These are phyloP conservation scores for Persicaria tinctoria DNA, from an alignment of 148 eudicot genomes.

Conservation along the genomic window DNA sequence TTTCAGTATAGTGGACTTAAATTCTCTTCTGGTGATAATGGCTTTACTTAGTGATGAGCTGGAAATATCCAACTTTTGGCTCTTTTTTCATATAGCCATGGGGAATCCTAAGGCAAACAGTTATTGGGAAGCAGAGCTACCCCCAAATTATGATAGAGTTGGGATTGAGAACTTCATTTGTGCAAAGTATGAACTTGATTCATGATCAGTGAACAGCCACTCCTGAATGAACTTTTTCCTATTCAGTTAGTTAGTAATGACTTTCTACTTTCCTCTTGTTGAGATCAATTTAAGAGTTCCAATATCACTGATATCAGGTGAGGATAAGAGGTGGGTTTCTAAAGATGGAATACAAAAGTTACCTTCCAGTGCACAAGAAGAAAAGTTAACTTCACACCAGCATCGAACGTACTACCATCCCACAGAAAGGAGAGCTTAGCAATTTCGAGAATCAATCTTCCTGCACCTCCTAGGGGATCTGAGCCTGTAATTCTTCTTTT, in stretches of 20 bases:
- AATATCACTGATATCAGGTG: slow-evolving; percentile 41
- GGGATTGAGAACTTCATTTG: slow-evolving; percentile 43
- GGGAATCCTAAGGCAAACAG: slow-evolving; percentile 59
- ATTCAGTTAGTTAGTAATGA: not conserved
- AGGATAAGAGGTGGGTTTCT: slow-evolving; percentile 89
- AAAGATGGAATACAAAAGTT: slow-evolving; percentile 50
- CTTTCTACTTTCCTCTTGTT: not conserved
- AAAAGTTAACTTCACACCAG: slow-evolving; percentile 45
- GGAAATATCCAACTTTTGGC: slow-evolving; percentile 4
- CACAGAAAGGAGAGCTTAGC: slow-evolving; percentile 35
- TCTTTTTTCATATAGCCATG: slow-evolving; percentile 27
- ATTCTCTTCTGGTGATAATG: not conserved
- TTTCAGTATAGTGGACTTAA: not conserved
- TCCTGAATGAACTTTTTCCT: not conserved
- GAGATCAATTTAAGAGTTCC: not conserved
- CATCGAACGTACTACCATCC: slow-evolving; percentile 33
- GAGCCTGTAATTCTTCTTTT: slow-evolving; percentile 32
- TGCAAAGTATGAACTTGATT: slow-evolving; percentile 35
- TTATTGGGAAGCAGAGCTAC: slow-evolving; percentile 69
- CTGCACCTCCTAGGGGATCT: slow-evolving; percentile 65
- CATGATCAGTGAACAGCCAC: not conserved
- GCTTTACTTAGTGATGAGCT: not conserved
- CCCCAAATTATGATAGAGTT: slow-evolving; percentile 30
- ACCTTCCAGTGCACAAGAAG: slow-evolving; percentile 52
- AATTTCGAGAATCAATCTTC: slow-evolving; percentile 52